Conservation (phyloP, 2,329 filamentous ascomycete species). For the Coniochaeta sp. region DNA sequence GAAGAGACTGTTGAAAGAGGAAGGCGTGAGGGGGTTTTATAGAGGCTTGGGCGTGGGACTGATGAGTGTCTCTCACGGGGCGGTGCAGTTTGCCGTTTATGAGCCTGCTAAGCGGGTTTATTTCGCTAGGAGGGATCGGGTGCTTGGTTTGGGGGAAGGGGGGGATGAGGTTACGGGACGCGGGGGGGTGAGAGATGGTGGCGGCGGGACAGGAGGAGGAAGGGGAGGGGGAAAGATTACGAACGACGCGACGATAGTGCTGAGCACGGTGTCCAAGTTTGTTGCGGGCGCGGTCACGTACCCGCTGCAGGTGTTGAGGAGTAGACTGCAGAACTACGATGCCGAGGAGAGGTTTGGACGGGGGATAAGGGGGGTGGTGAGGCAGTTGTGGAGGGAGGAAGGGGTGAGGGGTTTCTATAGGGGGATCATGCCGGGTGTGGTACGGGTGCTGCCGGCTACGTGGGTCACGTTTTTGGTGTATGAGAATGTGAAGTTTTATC, state of each 20-base stretch:
- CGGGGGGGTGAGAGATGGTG: not conserved
- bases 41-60: conserved; percentile 77
- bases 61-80: conserved; percentile 83
- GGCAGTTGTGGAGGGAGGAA: conserved; percentile 71
- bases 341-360: conserved; percentile 67
- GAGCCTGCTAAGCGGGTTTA: conserved; percentile 59
- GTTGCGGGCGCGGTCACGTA: conserved; percentile 88
- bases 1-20: conserved; percentile 55
- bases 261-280: conserved; percentile 77
- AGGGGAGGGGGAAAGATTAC: conserved; percentile 37
- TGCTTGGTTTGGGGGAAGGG: too few species aligned
- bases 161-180: not conserved
- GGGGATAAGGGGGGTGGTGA: conserved; percentile 62
- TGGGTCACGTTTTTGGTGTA: conserved; percentile 97
- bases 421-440: conserved; percentile 79
- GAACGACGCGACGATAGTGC: conserved; percentile 70
- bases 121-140: conserved; percentile 37
- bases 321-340: conserved; percentile 83
- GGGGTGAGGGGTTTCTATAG: conserved; percentile 84
- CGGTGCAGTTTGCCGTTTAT: conserved; percentile 94
- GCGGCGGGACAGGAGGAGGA: not conserved
- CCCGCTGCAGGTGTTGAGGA: conserved; percentile 88
- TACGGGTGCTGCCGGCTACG: conserved; percentile 86
- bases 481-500: conserved; percentile 78
- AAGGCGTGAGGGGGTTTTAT: conserved; percentile 79